These are phyloP conservation scores for Monilinia fructigena DNA, from an alignment of 2,329 filamentous ascomycete species.

Conservation along the genomic window DNA sequence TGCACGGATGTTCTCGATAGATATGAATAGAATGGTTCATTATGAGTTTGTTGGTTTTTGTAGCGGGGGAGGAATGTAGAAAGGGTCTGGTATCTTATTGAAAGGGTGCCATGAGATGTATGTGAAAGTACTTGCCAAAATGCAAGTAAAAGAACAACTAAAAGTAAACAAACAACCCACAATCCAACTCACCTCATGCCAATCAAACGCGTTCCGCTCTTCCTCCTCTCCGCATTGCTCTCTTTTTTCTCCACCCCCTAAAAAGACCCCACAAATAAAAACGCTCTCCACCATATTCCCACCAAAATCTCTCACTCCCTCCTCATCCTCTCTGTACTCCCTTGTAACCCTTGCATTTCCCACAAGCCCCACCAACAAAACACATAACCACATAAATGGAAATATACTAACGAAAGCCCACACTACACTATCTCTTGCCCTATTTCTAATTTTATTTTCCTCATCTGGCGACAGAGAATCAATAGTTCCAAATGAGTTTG, in stretches of 20 bases:
- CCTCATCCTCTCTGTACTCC: constrained; percentile 23
- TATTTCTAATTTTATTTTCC: not conserved
- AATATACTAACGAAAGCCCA: not conserved
- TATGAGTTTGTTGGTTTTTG: too few species aligned
- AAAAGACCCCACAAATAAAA: constrained; percentile 25
- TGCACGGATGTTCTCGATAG: too few species aligned
- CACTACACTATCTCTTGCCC: not conserved
- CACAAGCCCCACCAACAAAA: not conserved
- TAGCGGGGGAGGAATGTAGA: too few species aligned
- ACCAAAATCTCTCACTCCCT: constrained; percentile 29
- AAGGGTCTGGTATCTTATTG: too few species aligned
- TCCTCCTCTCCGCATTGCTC: not conserved
- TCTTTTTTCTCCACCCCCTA: constrained; percentile 2
- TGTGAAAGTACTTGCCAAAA: too few species aligned
- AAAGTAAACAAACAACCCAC: too few species aligned
- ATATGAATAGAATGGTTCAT: too few species aligned
- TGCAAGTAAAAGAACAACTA: too few species aligned
- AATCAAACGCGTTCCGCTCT: not conserved
- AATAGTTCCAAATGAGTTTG: not conserved
- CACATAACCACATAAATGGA: not conserved
- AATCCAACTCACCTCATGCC: too few species aligned
- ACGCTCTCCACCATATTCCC: constrained; percentile 25
- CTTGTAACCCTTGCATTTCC: not conserved
- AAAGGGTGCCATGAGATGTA: too few species aligned
- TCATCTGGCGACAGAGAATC: not conserved